A percentile compares a stretch with the other conserved stretches of the same genome.
Conservation (phyloP, 306 rosid genomes). For the Pueraria montana region DNA sequence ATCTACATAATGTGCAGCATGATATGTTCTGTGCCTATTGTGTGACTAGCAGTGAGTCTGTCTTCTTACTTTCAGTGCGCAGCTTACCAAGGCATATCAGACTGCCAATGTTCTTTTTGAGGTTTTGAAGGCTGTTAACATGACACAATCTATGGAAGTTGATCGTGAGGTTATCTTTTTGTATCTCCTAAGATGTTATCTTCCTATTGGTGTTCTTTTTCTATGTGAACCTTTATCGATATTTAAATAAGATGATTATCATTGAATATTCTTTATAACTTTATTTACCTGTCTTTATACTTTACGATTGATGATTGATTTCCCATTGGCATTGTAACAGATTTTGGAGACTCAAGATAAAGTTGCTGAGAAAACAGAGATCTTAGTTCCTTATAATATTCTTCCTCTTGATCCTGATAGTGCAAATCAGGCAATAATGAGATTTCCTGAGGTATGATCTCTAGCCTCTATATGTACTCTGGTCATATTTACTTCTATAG, state of each 20-base stretch:
- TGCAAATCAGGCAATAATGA: slow-evolving; percentile 94
- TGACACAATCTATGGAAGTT: slow-evolving; percentile 96
- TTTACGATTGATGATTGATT: slow-evolving; percentile 23
- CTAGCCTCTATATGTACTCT: slow-evolving; percentile 13
- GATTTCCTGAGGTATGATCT: slow-evolving; percentile 82
- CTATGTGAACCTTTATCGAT: not conserved
- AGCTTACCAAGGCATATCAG: slow-evolving; percentile 97
- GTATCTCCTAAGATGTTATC: not conserved
- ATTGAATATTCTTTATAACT: not conserved
- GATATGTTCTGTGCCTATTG: slow-evolving; percentile 26
- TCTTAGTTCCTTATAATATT: slow-evolving; percentile 92
- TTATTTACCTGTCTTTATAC: slow-evolving; percentile 8
- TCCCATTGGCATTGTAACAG: slow-evolving; percentile 51
- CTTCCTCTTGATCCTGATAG: slow-evolving; percentile 99
- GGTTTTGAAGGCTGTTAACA: slow-evolving; percentile 96
- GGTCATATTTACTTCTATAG: not conserved
- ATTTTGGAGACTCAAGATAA: slow-evolving; percentile 95
- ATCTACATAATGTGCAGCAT: slow-evolving; percentile 22
- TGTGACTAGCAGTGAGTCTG: slow-evolving; percentile 34
- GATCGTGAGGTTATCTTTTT: slow-evolving; percentile 80
- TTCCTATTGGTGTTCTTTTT: slow-evolving; percentile 32
- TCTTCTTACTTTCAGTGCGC: slow-evolving; percentile 69
- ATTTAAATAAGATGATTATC: slow-evolving; percentile 16
- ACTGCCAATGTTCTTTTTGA: slow-evolving; percentile 99
- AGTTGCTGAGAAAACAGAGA: slow-evolving; percentile 95